Conservation (phyloP, 805 yeast genomes). For the Metschnikowia corniflorae region DNA sequence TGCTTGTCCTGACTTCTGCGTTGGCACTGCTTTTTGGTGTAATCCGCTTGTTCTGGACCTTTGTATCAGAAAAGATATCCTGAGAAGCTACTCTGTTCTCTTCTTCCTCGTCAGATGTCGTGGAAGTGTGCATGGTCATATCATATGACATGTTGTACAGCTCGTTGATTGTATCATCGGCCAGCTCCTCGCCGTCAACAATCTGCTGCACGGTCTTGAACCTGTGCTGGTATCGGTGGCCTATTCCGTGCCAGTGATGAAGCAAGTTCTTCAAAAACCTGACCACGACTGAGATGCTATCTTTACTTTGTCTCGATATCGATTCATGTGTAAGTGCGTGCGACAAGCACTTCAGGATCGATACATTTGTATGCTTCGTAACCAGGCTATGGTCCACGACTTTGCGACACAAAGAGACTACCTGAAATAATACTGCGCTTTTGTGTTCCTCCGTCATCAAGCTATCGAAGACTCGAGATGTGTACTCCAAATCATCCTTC, state of each 20-base stretch:
- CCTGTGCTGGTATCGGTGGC: constrained; percentile 9
- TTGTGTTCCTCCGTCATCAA: constrained; percentile 26
- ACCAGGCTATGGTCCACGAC: constrained; percentile 29
- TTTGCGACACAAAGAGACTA: constrained; percentile 37
- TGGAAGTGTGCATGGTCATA: constrained; percentile 17
- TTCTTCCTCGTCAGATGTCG: constrained; percentile 19
- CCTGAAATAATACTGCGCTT: constrained; percentile 39
- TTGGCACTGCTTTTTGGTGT: no score
- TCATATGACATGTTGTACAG: constrained; percentile 35
- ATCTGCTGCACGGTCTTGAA: constrained; percentile 17
- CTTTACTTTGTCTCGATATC: constrained; percentile 37
- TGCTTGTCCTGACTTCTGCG: no score
- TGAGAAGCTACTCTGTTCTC: no score
- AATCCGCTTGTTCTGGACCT: no score
- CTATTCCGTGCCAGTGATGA: constrained; percentile 45
- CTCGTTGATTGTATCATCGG: constrained; percentile 19
- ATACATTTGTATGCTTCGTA: constrained; percentile 23
- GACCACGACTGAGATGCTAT: constrained; percentile 47
- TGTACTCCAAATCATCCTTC: constrained; percentile 45
- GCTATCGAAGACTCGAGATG: constrained; percentile 31
- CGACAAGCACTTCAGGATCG: constrained; percentile 46
- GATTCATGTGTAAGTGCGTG: constrained; percentile 55
- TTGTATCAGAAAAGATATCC: no score
- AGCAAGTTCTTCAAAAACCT: constrained; percentile 53
- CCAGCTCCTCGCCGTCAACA: constrained; percentile 15